These are phyloP conservation scores for Laetiporus sulphureus DNA, from an alignment of 1,284 basidiomycete species.

Conservation along the genomic window DNA sequence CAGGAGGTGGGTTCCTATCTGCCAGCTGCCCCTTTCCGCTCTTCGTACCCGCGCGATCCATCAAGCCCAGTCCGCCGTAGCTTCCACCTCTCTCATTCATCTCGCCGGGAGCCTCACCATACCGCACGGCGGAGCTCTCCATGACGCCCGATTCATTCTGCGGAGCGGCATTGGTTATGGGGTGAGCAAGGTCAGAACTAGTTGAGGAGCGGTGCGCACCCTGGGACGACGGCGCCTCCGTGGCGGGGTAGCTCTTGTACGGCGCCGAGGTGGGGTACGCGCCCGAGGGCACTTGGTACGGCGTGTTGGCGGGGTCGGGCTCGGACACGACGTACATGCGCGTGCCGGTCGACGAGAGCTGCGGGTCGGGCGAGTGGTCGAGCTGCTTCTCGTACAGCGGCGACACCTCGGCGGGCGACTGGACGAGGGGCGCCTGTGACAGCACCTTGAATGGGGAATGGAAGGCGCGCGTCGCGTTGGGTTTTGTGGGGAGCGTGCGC, in stretches of 20 bases:
- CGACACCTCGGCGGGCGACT: constrained; percentile 20
- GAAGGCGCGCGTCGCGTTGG: constrained; percentile 35
- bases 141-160: constrained; percentile 38
- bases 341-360: constrained; percentile 34
- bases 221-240: constrained; percentile 30
- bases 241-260: constrained; percentile 38
- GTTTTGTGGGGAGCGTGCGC: constrained; percentile 13
- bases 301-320: constrained; percentile 49
- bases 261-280: constrained; percentile 54
- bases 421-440: constrained; percentile 29
- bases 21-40: constrained; percentile 29
- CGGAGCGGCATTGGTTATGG: constrained; percentile 33
- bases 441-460: constrained; percentile 55
- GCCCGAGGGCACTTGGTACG: constrained; percentile 59
- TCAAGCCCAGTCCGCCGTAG: constrained; percentile 38
- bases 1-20: constrained; percentile 39
- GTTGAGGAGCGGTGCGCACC: constrained; percentile 37
- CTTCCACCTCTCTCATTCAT: constrained; percentile 36
- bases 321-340: constrained; percentile 63
- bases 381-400: constrained; percentile 49
- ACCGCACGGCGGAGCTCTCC: constrained; percentile 39
- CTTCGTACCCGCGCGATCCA: constrained; percentile 26
- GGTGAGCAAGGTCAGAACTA: constrained; percentile 35
- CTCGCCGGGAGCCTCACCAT: constrained; percentile 36
- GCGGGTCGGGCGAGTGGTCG: constrained; percentile 43